A percentile compares a stretch with the other conserved stretches of the same genome.
phyloP scores from a whole-genome alignment of 2,329 filamentous ascomycete genomes.

The Fusarium goolgardi region DNA sequence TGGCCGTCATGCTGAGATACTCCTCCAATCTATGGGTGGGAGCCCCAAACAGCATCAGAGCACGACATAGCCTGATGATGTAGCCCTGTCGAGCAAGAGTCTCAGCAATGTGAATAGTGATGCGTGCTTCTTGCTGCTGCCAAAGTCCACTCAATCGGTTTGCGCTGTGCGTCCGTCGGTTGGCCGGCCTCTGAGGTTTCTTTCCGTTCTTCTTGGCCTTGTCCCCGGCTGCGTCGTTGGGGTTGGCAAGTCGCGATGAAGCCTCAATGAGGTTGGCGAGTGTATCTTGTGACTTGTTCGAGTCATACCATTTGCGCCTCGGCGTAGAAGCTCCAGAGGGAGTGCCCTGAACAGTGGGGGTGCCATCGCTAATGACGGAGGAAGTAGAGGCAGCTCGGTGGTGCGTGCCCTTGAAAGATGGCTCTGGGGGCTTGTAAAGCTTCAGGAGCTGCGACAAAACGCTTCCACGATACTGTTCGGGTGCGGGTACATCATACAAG shows the following conservation, averaged over 20 bases:
- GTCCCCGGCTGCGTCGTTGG: constrained; percentile 33
- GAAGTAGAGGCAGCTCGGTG: constrained; percentile 41
- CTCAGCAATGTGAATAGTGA: constrained; percentile 67
- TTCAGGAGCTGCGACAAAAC: constrained; percentile 60
- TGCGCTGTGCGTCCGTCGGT: constrained; percentile 54
- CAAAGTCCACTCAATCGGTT: constrained; percentile 54
- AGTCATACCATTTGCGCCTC: constrained; percentile 61
- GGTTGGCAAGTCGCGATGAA: constrained; percentile 57
- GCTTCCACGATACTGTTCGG: constrained; percentile 57
- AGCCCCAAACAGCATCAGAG: constrained; percentile 88
- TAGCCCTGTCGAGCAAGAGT: constrained; percentile 84
- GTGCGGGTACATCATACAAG: constrained; percentile 54
- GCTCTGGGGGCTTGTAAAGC: constrained; percentile 57
- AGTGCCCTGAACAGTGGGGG: constrained; percentile 53
- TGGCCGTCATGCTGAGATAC: constrained; percentile 86
- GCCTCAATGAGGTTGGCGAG: constrained; percentile 60
- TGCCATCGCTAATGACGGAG: constrained; percentile 49
- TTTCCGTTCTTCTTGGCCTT: constrained; percentile 42
- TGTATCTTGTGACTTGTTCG: constrained; percentile 60
- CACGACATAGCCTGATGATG: constrained; percentile 83
- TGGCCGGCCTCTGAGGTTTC: constrained; percentile 48
- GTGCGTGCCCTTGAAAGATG: constrained; percentile 35
- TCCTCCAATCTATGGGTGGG: constrained; percentile 91
- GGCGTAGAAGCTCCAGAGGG: constrained; percentile 56
- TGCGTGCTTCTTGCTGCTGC: constrained; percentile 59